A percentile compares a stretch with the other conserved stretches of the same genome.
phyloP scores from a whole-genome alignment of 2,329 filamentous ascomycete species.

The Pseudovirgaria hyperparasitica region DNA sequence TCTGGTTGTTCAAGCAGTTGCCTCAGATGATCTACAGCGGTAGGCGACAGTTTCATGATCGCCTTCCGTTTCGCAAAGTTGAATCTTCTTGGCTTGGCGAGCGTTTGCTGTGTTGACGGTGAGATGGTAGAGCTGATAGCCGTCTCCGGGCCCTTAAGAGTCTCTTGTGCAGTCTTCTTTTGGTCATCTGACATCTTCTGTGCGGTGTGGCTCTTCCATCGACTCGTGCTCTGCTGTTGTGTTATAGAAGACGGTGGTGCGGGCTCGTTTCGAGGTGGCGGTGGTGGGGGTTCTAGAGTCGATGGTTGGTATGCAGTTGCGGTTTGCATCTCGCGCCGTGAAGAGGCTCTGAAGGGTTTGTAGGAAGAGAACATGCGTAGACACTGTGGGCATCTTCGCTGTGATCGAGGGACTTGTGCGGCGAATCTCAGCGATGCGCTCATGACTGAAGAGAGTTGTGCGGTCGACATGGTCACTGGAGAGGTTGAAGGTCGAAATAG shows the following conservation, averaged over 20 bases:
- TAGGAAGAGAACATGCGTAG: slow-evolving; percentile 32
- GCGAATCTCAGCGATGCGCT: slow-evolving; percentile 14
- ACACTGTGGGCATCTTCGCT: slow-evolving; percentile 29
- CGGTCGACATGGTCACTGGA: too few species aligned
- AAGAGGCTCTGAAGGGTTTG: slow-evolving; percentile 19
- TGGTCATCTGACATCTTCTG: slow-evolving; percentile 6
- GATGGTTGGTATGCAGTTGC: slow-evolving; percentile 52
- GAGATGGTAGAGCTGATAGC: slow-evolving; percentile 50
- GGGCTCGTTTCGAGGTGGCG: slow-evolving; percentile 44
- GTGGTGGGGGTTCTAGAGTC: slow-evolving; percentile 41
- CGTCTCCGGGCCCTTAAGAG: slow-evolving; percentile 48
- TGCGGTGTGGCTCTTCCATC: slow-evolving; percentile 11
- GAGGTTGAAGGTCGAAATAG: too few species aligned
- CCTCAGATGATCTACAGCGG: slow-evolving; percentile 67
- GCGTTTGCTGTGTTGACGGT: slow-evolving; percentile 25
- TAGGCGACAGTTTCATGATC: slow-evolving; percentile 71
- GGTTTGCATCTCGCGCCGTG: slow-evolving; percentile 42
- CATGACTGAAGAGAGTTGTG: slow-evolving; percentile 13
- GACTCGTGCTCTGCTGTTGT: slow-evolving; percentile 12
- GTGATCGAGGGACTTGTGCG: slow-evolving; percentile 11
- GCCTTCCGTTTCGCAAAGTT: slow-evolving; percentile 77
- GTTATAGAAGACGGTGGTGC: slow-evolving; percentile 50
- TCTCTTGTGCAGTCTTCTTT: slow-evolving; percentile 22
- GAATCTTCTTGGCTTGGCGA: slow-evolving; percentile 43
- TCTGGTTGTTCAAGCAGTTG: slow-evolving; percentile 70